Evolutionary conservation across 169 alveolate species (phyloP).

Genomic region (Hammondia hammondi): DNA sequence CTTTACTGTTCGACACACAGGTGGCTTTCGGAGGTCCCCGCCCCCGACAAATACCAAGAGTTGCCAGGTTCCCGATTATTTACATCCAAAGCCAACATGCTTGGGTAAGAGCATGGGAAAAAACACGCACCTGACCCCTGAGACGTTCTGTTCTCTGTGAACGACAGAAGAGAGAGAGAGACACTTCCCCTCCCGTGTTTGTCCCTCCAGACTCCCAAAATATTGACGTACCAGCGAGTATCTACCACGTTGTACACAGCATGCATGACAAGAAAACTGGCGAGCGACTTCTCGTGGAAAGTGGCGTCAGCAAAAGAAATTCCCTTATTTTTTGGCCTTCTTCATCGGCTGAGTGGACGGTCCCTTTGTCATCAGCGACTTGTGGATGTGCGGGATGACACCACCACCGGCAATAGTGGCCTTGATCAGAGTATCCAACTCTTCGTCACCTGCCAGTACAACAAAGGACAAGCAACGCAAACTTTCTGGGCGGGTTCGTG

Average conservation of each 20-base stretch:
- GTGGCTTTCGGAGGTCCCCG: neutral
- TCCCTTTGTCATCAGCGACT: slow-evolving; percentile 70
- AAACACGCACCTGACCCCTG: no score
- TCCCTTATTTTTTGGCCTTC: slow-evolving; percentile 62
- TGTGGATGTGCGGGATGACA: slow-evolving; percentile 98
- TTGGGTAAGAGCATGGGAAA: no score
- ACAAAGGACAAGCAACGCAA: neutral
- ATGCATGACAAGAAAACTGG: neutral
- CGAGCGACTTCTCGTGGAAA: neutral
- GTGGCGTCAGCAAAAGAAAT: neutral
- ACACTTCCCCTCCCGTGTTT: neutral
- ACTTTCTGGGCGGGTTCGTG: neutral
- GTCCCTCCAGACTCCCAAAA: neutral
- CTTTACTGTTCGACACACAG: neutral
- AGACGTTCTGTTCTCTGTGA: no score
- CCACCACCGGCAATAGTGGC: slow-evolving; percentile 99
- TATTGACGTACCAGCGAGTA: neutral
- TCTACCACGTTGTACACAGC: neutral
- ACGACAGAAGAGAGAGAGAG: neutral
- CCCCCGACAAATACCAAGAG: neutral
- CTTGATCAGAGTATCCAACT: slow-evolving; percentile 95
- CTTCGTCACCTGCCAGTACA: slow-evolving; percentile 96
- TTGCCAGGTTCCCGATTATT: neutral
- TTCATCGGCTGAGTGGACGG: slow-evolving; percentile 69
- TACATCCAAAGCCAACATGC: no score